Evolutionary conservation across 768 basidiomycete genomes (phyloP), one percentile per base, ranked within the genome.

Genomic region (Exidia glandulosa): DNA sequence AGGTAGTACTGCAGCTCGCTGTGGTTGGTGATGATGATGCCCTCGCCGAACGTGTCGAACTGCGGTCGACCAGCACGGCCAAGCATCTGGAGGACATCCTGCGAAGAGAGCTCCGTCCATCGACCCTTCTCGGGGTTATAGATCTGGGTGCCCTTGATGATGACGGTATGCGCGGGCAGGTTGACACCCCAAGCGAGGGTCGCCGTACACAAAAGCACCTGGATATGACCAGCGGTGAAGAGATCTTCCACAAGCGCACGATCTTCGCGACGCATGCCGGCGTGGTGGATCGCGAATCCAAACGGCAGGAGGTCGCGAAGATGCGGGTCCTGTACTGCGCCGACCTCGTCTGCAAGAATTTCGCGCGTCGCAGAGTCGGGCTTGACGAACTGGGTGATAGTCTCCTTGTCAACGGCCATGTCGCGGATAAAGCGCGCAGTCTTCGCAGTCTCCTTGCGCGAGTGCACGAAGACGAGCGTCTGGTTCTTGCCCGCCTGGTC

Each of bases 111-210:
- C 70, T 98, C 96, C 3, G 90, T 88, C 96, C 96, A 99, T 3
- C 90, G 85, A 23, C 96, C 96, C 74, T 98, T 96, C 73, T 96
- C 94, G 0, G 96, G 96, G 71, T 96, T 97, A 74, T 98, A 99
- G 62, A 98, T 94, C 74, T 98, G 94, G 0, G 96, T 98, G n/a
- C 96, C 96, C 71, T 98, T 99, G 79, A 99, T 97, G 75, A 98
- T 93, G 73, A 97, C 95, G 7, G 92, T 88, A 64, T 98, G 96
- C 1, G 94, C 95, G 2, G 96, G 96, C 0, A 98, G 76, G 69
- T 99, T 99, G 73, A 99, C 95, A 76, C 95, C 96, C 96, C 96
- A 99, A 1, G 96, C 96, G 36, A 99, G 85, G 2, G 95, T 98
- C 3, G 96, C 96, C 0, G 96, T 99, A 70, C 92, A 96, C 48